These are phyloP conservation scores for Isatis tinctoria DNA, from an alignment of 345 rosid genomes.

Conservation along the genomic window DNA sequence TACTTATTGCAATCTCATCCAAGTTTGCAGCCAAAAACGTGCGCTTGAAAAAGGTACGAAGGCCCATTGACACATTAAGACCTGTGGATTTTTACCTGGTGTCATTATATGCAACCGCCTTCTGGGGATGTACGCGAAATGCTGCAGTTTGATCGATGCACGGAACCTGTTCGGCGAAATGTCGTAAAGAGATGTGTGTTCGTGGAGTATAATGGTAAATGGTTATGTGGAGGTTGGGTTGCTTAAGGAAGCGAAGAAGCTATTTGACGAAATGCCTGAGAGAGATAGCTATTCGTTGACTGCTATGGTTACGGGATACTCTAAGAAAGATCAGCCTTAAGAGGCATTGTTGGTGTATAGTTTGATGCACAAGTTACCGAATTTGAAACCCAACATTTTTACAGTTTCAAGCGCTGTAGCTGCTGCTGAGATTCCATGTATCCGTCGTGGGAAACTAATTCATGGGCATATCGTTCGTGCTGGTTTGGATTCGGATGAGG, in stretches of 20 bases:
- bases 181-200: conserved; percentile 60
- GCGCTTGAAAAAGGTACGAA: conserved; percentile 49
- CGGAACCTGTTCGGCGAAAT: conserved; percentile 57
- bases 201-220: conserved; percentile 72
- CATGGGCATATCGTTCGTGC: conserved; percentile 64
- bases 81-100: conserved; percentile 63
- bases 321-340: conserved; percentile 42
- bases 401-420: conserved; percentile 65
- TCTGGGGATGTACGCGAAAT: conserved; percentile 67
- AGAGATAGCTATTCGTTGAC: conserved; percentile 95
- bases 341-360: conserved; percentile 57
- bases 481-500: conserved; percentile 78
- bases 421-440: conserved; percentile 54
- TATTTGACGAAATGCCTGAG: conserved; percentile 82
- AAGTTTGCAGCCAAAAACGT: conserved; percentile 43
- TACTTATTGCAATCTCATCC: conserved; percentile 63
- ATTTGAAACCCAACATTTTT: conserved; percentile 44
- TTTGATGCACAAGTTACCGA: conserved; percentile 41
- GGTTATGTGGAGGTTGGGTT: conserved; percentile 54
- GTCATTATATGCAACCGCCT: conserved; percentile 60
- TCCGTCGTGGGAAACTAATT: conserved; percentile 66
- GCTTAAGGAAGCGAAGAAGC: conserved; percentile 47
- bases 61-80: conserved; percentile 54
- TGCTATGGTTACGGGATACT: conserved; percentile 76
- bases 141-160: conserved; percentile 49